Percentiles rank a stretch among this genome's conserved stretches.
Conservation (phyloP, 768 basidiomycete species). For the Hygrophorus pudorinus region DNA sequence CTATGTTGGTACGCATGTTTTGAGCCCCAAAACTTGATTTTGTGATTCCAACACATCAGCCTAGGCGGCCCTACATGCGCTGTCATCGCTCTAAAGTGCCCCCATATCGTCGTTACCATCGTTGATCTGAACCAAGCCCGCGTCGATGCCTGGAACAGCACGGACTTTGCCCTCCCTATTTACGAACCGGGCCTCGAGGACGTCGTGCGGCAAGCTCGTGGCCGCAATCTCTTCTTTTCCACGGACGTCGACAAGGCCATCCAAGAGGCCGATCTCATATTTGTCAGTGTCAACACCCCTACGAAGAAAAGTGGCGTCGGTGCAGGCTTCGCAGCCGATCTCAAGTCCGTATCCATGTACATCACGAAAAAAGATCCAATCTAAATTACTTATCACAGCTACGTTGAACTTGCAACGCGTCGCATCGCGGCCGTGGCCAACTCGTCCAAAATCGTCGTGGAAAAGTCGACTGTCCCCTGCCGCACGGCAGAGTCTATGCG, state of each 20-base stretch:
- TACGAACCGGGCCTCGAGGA: constrained; percentile 95
- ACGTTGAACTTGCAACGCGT: constrained; percentile 94
- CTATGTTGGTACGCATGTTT: constrained; percentile 67
- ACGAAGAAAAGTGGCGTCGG: constrained; percentile 98
- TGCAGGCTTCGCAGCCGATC: constrained; percentile 95
- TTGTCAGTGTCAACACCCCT: constrained; percentile 97
- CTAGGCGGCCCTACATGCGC: constrained; percentile 91
- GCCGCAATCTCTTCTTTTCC: constrained; percentile 94
- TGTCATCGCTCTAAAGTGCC: constrained; percentile 89
- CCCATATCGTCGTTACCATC: constrained; percentile 90
- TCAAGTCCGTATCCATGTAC: constrained; percentile 59
- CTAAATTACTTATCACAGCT: constrained; percentile 39
- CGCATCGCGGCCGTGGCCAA: constrained; percentile 88
- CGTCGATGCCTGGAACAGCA: constrained; percentile 94
- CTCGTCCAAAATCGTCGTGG: constrained; percentile 94
- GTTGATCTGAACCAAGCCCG: constrained; percentile 94
- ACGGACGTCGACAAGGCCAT: constrained; percentile 92
- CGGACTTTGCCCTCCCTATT: constrained; percentile 80
- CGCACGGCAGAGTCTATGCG: constrained; percentile 99
- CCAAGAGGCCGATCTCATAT: constrained; percentile 92
- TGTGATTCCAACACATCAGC: not conserved
- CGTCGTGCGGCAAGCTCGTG: constrained; percentile 80
- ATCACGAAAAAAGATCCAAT: constrained; percentile 4
- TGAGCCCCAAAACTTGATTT: not conserved
- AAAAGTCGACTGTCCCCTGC: constrained; percentile 98